Evolutionary conservation across 768 basidiomycete genomes (phyloP).

Genomic region (Lentinula sp.): DNA sequence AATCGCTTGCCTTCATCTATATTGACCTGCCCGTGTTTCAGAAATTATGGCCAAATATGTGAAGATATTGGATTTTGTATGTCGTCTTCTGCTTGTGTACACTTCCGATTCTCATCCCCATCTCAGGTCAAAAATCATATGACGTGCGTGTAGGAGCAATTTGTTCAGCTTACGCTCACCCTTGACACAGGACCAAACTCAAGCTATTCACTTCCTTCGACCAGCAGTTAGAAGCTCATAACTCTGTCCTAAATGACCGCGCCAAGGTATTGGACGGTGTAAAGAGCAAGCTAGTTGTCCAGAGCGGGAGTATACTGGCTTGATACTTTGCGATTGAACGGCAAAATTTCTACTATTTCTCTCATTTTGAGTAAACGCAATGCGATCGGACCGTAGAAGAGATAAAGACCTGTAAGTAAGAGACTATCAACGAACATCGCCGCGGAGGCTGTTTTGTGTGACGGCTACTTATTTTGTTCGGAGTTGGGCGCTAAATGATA

Average conservation of each 20-base stretch:
- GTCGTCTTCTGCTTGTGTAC: conserved; percentile 14
- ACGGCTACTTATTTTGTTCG: too few species aligned
- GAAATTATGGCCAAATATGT: conserved; percentile 36
- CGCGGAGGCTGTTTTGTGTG: too few species aligned
- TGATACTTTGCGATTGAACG: neutral
- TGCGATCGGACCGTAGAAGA: too few species aligned
- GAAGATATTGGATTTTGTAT: conserved; percentile 44
- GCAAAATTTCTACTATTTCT: too few species aligned
- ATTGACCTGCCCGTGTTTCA: conserved; percentile 13
- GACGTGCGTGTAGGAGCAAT: conserved; percentile 25
- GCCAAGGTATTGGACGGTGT: conserved; percentile 30
- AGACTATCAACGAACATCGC: too few species aligned
- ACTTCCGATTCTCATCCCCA: neutral
- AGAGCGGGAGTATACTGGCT: conserved; percentile 32
- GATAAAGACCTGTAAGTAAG: too few species aligned
- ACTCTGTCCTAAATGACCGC: conserved; percentile 30
- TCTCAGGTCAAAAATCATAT: conserved; percentile 43
- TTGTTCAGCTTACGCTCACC: neutral
- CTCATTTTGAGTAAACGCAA: too few species aligned
- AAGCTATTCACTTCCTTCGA: conserved; percentile 40
- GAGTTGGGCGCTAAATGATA: too few species aligned
- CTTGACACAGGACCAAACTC: conserved; percentile 34
- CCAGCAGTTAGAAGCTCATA: conserved; percentile 33
- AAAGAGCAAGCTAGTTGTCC: conserved; percentile 30
- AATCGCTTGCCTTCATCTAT: neutral